A percentile compares a stretch with the other conserved stretches of the same genome.
These are phyloP conservation scores for Lentinula sp. DNA, from an alignment of 768 basidiomycete genomes.

Conservation along the genomic window DNA sequence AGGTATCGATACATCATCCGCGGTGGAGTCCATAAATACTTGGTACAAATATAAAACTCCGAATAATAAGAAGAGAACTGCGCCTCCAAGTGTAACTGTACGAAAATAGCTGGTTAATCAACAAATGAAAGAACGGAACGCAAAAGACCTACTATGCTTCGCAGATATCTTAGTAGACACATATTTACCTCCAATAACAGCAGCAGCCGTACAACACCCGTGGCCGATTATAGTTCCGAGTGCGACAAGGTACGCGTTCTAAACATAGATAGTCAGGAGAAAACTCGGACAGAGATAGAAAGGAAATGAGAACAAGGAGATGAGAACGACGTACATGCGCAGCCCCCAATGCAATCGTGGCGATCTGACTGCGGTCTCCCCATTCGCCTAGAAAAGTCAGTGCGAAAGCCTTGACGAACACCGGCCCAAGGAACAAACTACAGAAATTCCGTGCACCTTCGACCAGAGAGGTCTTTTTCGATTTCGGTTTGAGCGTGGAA, in stretches of 20 bases:
- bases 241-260: slow-evolving; percentile 92
- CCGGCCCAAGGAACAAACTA: slow-evolving; percentile 79
- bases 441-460: slow-evolving; percentile 81
- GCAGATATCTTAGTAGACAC: slow-evolving; percentile 93
- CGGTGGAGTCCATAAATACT: slow-evolving; percentile 27
- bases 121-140: slow-evolving; percentile 7
- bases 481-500: not conserved
- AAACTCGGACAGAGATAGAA: not conserved
- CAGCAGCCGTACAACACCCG: slow-evolving; percentile 78
- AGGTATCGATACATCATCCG: slow-evolving; percentile 7
- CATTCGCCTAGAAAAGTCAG: slow-evolving; percentile 98
- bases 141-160: slow-evolving; percentile 68
- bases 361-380: slow-evolving; percentile 97
- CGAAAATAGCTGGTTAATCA: not conserved
- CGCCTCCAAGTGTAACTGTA: slow-evolving; percentile 81
- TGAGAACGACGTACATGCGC: slow-evolving; percentile 63
- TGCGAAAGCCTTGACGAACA: slow-evolving; percentile 92
- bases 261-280: not conserved
- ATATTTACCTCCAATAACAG: slow-evolving; percentile 91
- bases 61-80: slow-evolving; percentile 78
- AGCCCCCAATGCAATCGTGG: slow-evolving; percentile 92
- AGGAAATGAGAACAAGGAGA: not conserved
- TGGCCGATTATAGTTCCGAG: slow-evolving; percentile 90
- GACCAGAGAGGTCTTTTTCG: slow-evolving; percentile 14
- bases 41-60: slow-evolving; percentile 74